phyloP scores from a whole-genome alignment of 148 eudicot genomes.

The Diospyros kaki region DNA sequence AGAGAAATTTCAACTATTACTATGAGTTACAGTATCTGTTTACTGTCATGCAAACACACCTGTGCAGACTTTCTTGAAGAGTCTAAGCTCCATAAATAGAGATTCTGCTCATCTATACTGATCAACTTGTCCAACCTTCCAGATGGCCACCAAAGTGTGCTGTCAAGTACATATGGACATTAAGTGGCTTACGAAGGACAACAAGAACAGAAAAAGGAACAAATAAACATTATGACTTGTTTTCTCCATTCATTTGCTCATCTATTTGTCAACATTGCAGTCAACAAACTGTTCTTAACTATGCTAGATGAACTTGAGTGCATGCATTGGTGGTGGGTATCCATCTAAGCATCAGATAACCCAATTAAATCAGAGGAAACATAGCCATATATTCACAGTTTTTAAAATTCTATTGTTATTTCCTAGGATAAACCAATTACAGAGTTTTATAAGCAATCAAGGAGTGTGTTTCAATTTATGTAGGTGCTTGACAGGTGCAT shows the following conservation, averaged over 20 bases:
- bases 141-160: slow-evolving; percentile 96
- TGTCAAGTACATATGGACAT: slow-evolving; percentile 30
- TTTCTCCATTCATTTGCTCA: not conserved
- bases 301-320: not conserved
- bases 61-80: slow-evolving; percentile 90
- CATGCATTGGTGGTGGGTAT: not conserved
- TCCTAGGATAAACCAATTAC: not conserved
- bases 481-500: not conserved
- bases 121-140: slow-evolving; percentile 91
- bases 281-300: not conserved
- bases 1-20: not conserved
- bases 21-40: not conserved
- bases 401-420: not conserved
- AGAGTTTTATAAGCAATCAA: not conserved
- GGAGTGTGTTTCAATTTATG: not conserved
- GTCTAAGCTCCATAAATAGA: slow-evolving; percentile 86
- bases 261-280: no score
- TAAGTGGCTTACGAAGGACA: not conserved
- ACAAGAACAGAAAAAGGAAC: not conserved
- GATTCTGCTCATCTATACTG: slow-evolving; percentile 90
- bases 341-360: not conserved
- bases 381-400: not conserved
- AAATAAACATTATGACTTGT: not conserved
- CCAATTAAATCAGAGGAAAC: not conserved
- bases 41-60: slow-evolving; percentile 29